These are phyloP conservation scores for Acer saccharum DNA, from an alignment of 345 rosid genomes.

Conservation along the genomic window DNA sequence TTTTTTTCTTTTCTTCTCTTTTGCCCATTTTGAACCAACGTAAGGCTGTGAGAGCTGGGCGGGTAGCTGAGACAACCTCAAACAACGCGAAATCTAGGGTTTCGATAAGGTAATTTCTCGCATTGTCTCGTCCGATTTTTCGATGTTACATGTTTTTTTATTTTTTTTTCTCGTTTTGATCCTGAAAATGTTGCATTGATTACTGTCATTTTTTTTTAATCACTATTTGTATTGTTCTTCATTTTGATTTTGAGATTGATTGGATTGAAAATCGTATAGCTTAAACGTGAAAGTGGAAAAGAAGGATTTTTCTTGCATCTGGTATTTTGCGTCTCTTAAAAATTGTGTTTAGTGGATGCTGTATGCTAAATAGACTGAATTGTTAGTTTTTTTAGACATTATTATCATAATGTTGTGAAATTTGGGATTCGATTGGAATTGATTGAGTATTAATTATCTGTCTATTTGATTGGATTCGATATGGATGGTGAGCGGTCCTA, in stretches of 20 bases:
- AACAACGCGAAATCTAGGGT: slow-evolving; percentile 12
- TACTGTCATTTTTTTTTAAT: neutral
- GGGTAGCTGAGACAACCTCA: slow-evolving; percentile 12
- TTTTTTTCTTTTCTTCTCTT: neutral
- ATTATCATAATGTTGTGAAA: neutral
- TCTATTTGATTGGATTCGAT: neutral
- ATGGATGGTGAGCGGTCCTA: neutral
- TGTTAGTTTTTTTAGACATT: neutral
- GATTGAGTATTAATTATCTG: neutral
- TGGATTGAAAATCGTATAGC: neutral
- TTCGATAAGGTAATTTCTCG: slow-evolving; percentile 15
- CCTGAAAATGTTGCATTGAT: neutral
- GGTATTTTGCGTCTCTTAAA: neutral
- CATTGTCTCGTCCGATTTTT: neutral
- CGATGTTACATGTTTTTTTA: neutral
- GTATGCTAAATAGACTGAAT: neutral
- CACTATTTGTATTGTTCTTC: too few species aligned
- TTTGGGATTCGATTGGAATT: neutral
- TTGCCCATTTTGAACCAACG: slow-evolving; percentile 2
- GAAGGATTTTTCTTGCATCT: slow-evolving; percentile 4
- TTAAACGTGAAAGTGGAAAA: neutral
- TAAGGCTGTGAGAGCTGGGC: slow-evolving; percentile 17
- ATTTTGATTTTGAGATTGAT: neutral
- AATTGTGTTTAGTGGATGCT: neutral
- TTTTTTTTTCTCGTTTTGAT: neutral